These are phyloP conservation scores for Glycyrrhiza uralensis DNA, from an alignment of 306 rosid species.

Conservation along the genomic window DNA sequence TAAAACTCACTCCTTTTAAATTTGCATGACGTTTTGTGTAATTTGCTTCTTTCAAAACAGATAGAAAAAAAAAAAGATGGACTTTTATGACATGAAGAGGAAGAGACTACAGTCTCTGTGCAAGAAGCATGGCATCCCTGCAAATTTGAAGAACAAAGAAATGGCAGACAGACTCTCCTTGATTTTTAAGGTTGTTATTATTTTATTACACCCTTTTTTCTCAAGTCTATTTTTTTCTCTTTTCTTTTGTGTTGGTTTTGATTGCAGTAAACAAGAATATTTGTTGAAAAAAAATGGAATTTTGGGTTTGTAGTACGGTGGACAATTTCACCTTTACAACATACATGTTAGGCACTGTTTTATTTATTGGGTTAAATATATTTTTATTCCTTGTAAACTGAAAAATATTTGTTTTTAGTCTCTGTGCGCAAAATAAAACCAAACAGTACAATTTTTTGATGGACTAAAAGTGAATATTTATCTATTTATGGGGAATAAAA, in stretches of 20 bases:
- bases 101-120: slow-evolving; percentile 41
- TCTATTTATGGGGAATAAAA: too few species aligned
- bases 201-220: background rate
- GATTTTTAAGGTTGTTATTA: slow-evolving; percentile 30
- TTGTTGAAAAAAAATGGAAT: too few species aligned
- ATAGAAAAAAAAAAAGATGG: slow-evolving; percentile 32
- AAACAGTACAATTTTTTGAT: too few species aligned
- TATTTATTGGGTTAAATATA: background rate
- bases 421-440: too few species aligned
- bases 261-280: background rate
- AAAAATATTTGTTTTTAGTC: too few species aligned
- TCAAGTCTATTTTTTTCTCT: background rate
- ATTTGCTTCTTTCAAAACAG: background rate
- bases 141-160: slow-evolving; percentile 40
- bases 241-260: background rate
- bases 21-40: too few species aligned
- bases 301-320: too few species aligned
- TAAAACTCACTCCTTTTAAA: too few species aligned
- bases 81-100: slow-evolving; percentile 45
- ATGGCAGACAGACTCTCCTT: slow-evolving; percentile 41
- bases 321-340: too few species aligned
- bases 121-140: slow-evolving; percentile 49
- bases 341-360: background rate
- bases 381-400: background rate
- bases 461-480: too few species aligned